Conservation (phyloP, 371 early-diverging fungal genomes). For the Rhizopus stolonifer region DNA sequence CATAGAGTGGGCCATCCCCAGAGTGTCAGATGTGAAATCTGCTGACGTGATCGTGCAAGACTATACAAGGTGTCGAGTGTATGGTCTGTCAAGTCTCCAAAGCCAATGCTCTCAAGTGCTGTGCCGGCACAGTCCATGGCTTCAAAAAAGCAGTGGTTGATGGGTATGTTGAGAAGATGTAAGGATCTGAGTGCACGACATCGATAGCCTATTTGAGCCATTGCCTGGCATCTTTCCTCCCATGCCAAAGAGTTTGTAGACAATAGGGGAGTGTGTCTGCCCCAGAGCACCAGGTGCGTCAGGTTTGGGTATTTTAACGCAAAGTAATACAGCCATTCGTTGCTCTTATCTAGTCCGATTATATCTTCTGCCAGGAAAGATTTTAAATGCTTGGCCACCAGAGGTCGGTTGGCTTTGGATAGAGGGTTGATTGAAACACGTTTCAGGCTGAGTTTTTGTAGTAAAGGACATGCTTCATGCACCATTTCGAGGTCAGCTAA, state of each 20-base stretch:
- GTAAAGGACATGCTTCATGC: conserved; percentile 10
- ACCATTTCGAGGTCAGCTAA: conserved; percentile 15
- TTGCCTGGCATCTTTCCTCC: conserved; percentile 9
- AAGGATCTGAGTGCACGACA: conserved; percentile 8
- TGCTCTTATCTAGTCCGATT: conserved; percentile 2
- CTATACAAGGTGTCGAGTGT: conserved; percentile 6
- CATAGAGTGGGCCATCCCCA: conserved; percentile 29
- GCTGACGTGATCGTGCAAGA: conserved; percentile 11
- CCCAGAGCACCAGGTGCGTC: conserved; percentile 10
- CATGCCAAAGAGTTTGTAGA: neutral
- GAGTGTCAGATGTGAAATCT: conserved; percentile 12
- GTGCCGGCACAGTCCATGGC: conserved; percentile 12
- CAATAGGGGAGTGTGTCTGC: neutral
- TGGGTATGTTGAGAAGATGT: conserved; percentile 5
- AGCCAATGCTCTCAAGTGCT: conserved; percentile 1
- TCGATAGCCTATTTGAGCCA: conserved; percentile 1
- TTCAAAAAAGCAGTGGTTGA: conserved; percentile 16
- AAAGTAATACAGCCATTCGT: conserved; percentile 20
- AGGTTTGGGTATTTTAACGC: conserved; percentile 8
- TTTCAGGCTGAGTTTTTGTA: no score
- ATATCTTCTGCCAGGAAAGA: conserved; percentile 5
- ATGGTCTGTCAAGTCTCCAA: conserved; percentile 24
- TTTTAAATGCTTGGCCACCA: neutral
- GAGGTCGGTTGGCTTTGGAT: neutral
- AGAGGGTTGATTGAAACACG: neutral